Evolutionary conservation across 331 rosid genomes (phyloP).

Genomic region (Quercus lobata): DNA sequence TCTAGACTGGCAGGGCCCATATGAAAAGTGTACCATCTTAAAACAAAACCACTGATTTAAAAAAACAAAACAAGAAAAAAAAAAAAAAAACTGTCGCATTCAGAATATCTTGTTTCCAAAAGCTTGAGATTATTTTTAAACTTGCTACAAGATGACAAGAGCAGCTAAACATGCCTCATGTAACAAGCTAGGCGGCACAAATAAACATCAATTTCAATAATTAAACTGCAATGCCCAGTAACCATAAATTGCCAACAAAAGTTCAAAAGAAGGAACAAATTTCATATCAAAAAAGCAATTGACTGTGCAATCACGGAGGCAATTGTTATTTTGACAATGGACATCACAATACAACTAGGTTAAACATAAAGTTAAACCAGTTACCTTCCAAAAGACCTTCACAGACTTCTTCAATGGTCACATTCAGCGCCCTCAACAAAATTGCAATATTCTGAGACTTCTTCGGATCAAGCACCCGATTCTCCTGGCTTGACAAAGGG

Average conservation of each 20-base stretch:
- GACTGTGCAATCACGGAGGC: neutral
- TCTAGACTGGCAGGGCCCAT: neutral
- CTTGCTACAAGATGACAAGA: neutral
- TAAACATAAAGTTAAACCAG: neutral
- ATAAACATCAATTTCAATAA: neutral
- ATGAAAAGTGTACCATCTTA: neutral
- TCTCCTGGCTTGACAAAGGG: slow-evolving; percentile 29
- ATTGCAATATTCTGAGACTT: slow-evolving; percentile 57
- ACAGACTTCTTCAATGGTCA: slow-evolving; percentile 60
- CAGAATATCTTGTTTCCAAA: neutral
- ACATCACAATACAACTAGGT: neutral
- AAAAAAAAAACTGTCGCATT: neutral
- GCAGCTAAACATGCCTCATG: neutral
- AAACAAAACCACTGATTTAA: neutral
- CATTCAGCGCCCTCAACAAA: slow-evolving; percentile 50
- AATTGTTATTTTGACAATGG: neutral
- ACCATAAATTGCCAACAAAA: neutral
- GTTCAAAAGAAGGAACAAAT: neutral
- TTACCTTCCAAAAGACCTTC: slow-evolving; percentile 87
- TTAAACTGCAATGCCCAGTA: too few species aligned
- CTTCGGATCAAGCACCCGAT: slow-evolving; percentile 52
- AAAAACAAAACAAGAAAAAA: neutral
- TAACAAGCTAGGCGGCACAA: neutral
- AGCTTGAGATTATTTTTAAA: neutral
- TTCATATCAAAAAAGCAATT: neutral